Base-by-base conservation (phyloP, 306 rosid genomes). In the Coriaria nepalensis region DNA sequence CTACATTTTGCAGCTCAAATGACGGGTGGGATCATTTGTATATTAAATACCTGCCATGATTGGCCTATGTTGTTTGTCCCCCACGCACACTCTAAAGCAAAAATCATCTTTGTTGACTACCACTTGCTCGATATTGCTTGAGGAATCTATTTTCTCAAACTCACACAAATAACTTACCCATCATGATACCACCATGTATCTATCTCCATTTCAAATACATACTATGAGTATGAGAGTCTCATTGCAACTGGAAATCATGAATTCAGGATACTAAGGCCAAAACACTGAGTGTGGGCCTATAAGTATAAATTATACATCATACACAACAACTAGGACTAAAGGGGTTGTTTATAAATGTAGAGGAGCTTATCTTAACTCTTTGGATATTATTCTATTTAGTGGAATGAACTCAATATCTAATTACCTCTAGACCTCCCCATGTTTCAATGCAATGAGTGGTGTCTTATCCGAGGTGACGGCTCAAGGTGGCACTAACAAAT, bases 1-100 rank as follows among this genome's bases (percentile, higher is more conserved):
- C 68, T 88, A n/a, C 96, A 88, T 57, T 88, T 88, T 57, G 86
- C 90, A 47, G 95, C 75, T 37, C 96, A 94, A 56, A 88, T 88
- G 95, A 80, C 95, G 0, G 96, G 93, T 42, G 93, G 80, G 47
- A 57, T 88, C 65, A 73, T 88, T 10, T 78, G 93, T 33, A 70
- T 86, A 10, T 76, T 88, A 40, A 88, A 88, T 52, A 15, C 78
- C 5, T 95, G 93, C 47, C 70, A 63, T 9, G 86, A 83, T 43
- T 75, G 78, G 10, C 34, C 76, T 4, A 78, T 73, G 82, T 41
- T 76, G 33, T 68, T 93, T 10, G 51, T 57, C 45, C 67, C 81
- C 6, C 55, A 83, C 5, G 55, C 54, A 40, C 96, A 83, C 62
- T 83, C 96, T 2, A 68, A 71, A 37, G 86, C 93, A 2, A 88